Percentiles rank a stretch among this genome's conserved stretches.
These are phyloP conservation scores for Suhomyces faveliae DNA, from an alignment of 805 yeast genomes.

Conservation along the genomic window DNA sequence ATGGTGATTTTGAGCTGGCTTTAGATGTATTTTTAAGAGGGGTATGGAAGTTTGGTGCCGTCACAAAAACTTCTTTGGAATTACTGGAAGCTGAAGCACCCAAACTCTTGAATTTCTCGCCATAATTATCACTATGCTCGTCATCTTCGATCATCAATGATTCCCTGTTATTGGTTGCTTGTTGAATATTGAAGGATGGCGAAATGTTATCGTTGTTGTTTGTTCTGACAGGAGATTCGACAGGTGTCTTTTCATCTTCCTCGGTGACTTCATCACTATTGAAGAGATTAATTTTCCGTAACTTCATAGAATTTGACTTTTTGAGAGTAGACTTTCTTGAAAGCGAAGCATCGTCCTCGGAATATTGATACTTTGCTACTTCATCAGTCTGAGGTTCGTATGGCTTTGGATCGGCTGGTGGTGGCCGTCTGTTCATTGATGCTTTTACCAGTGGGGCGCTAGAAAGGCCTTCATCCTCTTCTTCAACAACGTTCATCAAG, in stretches of 20 bases:
- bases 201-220: conserved; percentile 8
- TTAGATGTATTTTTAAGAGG: background rate
- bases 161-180: conserved; percentile 10
- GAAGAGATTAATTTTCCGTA: conserved; percentile 40
- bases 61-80: conserved; percentile 23
- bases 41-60: conserved; percentile 14
- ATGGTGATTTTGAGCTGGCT: background rate
- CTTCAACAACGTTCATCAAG: conserved; percentile 34
- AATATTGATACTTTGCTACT: conserved; percentile 30
- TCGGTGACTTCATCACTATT: conserved; percentile 11
- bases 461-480: conserved; percentile 28
- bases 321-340: conserved; percentile 41
- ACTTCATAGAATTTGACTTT: conserved; percentile 40
- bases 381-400: conserved; percentile 11
- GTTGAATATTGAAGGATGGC: conserved; percentile 19
- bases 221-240: background rate
- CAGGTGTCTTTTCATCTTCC: conserved; percentile 1
- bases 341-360: conserved; percentile 25
- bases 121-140: conserved; percentile 9
- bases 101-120: conserved; percentile 16
- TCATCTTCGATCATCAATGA: conserved; percentile 14
- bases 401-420: background rate
- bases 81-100: conserved; percentile 16
- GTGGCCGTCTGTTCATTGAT: background rate
- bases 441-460: background rate